Conservation (phyloP, 495 filamentous ascomycete species). For the Hypoxylon crocopeplum region DNA sequence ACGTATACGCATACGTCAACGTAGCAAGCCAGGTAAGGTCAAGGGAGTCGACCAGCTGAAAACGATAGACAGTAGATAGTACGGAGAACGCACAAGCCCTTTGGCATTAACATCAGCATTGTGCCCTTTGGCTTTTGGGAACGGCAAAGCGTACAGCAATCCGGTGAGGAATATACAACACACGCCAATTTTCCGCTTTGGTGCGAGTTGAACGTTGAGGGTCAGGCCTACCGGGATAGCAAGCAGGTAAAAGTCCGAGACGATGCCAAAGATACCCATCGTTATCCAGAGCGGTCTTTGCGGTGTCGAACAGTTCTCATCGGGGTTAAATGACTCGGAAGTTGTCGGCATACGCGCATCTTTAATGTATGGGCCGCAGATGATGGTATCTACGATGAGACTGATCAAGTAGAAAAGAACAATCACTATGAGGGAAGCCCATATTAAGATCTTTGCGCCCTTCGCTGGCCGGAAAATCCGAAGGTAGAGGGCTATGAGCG, state of each 20-base stretch:
- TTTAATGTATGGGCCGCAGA: constrained; percentile 7
- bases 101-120: not conserved
- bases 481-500: constrained; percentile 23
- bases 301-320: not conserved
- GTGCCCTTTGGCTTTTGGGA: not conserved
- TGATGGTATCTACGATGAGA: constrained; percentile 3
- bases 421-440: constrained; percentile 12
- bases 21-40: constrained; percentile 2
- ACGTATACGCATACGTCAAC: constrained; percentile 1
- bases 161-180: constrained; percentile 24
- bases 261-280: constrained; percentile 10
- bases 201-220: constrained; percentile 5
- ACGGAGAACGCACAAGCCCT: constrained; percentile 2
- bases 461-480: constrained; percentile 17
- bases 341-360: not conserved
- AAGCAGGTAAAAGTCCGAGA: constrained; percentile 29
- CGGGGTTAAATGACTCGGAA: not conserved
- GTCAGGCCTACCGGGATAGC: constrained; percentile 24
- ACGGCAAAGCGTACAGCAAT: constrained; percentile 8
- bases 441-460: constrained; percentile 18
- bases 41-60: not conserved
- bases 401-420: constrained; percentile 4
- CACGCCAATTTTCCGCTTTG: constrained; percentile 10
- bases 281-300: constrained; percentile 21
- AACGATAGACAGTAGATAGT: not conserved